phyloP scores from a whole-genome alignment of 1,284 basidiomycete species.

The Austroboletus sp. region DNA sequence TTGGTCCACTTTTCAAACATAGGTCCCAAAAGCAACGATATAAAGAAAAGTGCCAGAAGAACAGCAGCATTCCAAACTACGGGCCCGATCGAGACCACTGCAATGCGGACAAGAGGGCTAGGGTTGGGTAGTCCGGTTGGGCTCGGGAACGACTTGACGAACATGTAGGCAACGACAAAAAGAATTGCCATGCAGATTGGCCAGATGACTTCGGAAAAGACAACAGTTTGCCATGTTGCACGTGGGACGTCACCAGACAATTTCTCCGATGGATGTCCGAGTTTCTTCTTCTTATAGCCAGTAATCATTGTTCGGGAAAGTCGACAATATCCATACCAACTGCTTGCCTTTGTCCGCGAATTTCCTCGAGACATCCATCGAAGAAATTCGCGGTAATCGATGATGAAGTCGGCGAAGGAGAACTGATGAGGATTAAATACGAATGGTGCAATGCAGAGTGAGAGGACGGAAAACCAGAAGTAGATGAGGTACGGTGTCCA shows the following conservation, averaged over 20 bases:
- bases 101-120: conserved; percentile 84
- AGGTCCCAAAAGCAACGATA: conserved; percentile 87
- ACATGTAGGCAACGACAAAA: conserved; percentile 85
- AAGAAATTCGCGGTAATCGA: conserved; percentile 94
- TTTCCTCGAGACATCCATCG: conserved; percentile 98
- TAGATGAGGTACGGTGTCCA: conserved; percentile 94
- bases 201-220: conserved; percentile 81
- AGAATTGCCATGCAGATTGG: conserved; percentile 73
- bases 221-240: conserved; percentile 78
- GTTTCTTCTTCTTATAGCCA: conserved; percentile 96
- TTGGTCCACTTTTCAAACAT: conserved; percentile 80
- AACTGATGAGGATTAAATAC: conserved; percentile 98
- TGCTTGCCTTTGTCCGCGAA: conserved; percentile 89
- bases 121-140: conserved; percentile 56
- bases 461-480: conserved; percentile 92
- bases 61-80: conserved; percentile 94
- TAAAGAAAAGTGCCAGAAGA: conserved; percentile 80
- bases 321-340: conserved; percentile 97
- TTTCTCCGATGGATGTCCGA: conserved; percentile 93
- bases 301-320: conserved; percentile 93
- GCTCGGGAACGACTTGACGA: conserved; percentile 80
- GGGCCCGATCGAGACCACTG: conserved; percentile 86
- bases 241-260: conserved; percentile 86
- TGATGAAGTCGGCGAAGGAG: conserved; percentile 90
- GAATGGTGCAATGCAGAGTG: conserved; percentile 91